Evolutionary conservation across 306 rosid species (phyloP), one percentile per base, ranked within the genome.

Genomic region (Cucurbita maxima): DNA sequence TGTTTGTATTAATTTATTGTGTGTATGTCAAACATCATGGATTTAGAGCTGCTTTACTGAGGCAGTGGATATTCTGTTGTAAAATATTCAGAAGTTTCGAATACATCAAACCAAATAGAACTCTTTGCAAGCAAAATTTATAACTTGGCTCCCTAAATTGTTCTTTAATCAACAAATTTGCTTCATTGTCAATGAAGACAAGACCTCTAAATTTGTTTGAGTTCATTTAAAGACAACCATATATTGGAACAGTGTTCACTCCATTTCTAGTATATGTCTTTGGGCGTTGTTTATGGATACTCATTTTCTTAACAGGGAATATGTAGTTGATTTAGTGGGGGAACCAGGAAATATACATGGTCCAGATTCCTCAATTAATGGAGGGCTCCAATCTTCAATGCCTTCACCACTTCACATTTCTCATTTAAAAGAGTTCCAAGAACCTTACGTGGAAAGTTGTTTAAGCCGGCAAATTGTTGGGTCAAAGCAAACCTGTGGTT

Each of bases 241-340:
- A 3, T 44, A 13, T 48, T 44, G 43, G 8, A 37, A 30, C 30
- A 9, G 43, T 69, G 58, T 8, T 22, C 55, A 14, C 72, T 69
- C n/a, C 25, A 30, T 69, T 48, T 69, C 57, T 9, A 19, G 30
- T 9, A 57, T 38, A 53, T 44, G 58, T 50, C 56, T 68, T 45
- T 3, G 18, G 22, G 12, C 20, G 56, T 43, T 40, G 11, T 68
- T 60, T 54, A 74, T 47, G 61, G 53, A 16, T 58, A 10, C 41
- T 14, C 54, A 58, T 37, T 51, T 69, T 76, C 53, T 79, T 61
- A 6, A 76, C 89, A 94, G 99, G 95, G 99, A 94, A 76, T 94
- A 89, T 77, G 92, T 94, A 18, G 99, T 94, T 71, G 99, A 94
- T 83, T 88, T 94, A 77, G 96, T 94, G 76, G 97, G 99, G 81